Base-by-base conservation (phyloP, 2,329 filamentous ascomycete species). In the Hymenoscyphus linearis region DNA sequence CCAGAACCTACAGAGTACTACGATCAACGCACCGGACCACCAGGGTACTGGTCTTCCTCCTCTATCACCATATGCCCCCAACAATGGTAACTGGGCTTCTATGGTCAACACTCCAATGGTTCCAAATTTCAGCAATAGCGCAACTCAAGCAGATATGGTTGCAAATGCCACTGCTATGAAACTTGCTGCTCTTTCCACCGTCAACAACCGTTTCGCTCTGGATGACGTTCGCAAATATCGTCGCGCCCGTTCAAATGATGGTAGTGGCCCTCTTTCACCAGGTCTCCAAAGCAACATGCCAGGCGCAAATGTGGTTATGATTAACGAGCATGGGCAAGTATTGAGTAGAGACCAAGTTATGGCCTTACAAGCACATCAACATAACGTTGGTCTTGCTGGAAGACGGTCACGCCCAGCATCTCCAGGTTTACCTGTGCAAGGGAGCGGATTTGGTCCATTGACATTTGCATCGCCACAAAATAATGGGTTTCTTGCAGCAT, bases 91-190 rank as follows among this genome's bases (percentile, higher is more conserved):
- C 79, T 99, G 95, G 95, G 95, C 95, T 26, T 98, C 95, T 9
- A 96, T 97, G 90, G 88, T 96, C 66, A 98, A 96, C 77, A 99
- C 95, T 2, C 95, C 95, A 2, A 96, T 98, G 89, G 90, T 93
- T 4, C 79, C 91, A 47, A 93, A 87, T 67, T 99, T 98, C 75
- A 88, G 83, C 65, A 81, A 80, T 68, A 76, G 72, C 59, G 77
- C 80, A 16, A 75, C 75, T 64, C 93, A 97, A 74, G 93, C 92
- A 16, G 95, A 99, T 72, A 98, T 98, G 93, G 89, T 99, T 61
- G 95, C 95, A 62, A 99, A 98, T 73, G 95, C 95, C 27, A 98
- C 95, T 16, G 95, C 95, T 25, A 99, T 99, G 95, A 99, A 99
- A 76, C 84, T 99, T 57, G 95, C 95, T 53, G 95, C 95, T 18